Conservation (phyloP, 805 yeast species). For the Spencermartinsiella europaea region DNA sequence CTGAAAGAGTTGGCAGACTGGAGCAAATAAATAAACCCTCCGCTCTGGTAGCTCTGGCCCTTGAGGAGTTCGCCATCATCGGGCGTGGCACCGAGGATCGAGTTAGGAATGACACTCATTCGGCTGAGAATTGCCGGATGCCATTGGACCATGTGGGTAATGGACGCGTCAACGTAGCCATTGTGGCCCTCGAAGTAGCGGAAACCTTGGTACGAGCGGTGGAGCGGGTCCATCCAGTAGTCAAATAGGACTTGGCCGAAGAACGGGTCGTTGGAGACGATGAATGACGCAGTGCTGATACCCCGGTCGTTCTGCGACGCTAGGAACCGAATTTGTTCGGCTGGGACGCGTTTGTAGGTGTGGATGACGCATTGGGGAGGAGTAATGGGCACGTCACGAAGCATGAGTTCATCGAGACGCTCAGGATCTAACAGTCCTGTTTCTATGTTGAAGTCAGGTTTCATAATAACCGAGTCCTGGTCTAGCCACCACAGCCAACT, state of each 20-base stretch:
- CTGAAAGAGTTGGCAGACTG: conserved; percentile 15
- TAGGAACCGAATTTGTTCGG: conserved; percentile 54
- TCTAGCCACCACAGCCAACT: conserved; percentile 89
- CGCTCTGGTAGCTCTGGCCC: conserved; percentile 22
- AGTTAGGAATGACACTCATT: conserved; percentile 65
- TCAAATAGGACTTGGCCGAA: conserved; percentile 68
- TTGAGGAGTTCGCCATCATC: conserved; percentile 26
- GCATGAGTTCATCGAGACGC: conserved; percentile 55
- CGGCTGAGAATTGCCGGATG: conserved; percentile 76
- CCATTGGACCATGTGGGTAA: conserved; percentile 90
- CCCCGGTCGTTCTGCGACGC: conserved; percentile 66
- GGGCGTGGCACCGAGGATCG: conserved; percentile 41
- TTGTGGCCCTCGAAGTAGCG: conserved; percentile 41
- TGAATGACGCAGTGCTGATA: conserved; percentile 64
- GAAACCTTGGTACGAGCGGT: conserved; percentile 59
- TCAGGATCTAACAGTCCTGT: conserved; percentile 57
- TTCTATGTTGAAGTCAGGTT: conserved; percentile 54
- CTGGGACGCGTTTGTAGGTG: conserved; percentile 59
- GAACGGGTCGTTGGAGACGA: conserved; percentile 59
- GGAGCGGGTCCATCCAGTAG: conserved; percentile 71
- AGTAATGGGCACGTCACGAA: conserved; percentile 66
- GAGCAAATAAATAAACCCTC: conserved; percentile 23
- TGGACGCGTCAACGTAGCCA: conserved; percentile 45
- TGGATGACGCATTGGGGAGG: conserved; percentile 36
- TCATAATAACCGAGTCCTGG: conserved; percentile 67